These are phyloP conservation scores for Hypholoma fasciculare DNA, from an alignment of 768 basidiomycete genomes.

Conservation along the genomic window DNA sequence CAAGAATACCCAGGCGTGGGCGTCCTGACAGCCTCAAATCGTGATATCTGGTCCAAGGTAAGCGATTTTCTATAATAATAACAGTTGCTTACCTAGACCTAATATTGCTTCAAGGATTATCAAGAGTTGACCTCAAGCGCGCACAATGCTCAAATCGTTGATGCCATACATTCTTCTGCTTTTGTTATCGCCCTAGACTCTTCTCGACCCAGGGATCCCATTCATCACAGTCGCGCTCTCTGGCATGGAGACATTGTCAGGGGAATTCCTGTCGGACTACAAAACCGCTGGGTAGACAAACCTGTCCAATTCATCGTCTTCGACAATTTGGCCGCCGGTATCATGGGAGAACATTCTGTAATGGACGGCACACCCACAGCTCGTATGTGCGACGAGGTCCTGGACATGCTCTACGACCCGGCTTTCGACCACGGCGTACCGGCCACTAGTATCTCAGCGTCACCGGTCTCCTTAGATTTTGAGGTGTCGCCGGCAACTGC, in stretches of 20 bases:
- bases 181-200: conserved; percentile 83
- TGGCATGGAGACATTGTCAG: conserved; percentile 79
- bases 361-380: conserved; percentile 90
- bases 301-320: conserved; percentile 85
- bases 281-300: conserved; percentile 88
- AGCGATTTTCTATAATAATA: conserved; percentile 3
- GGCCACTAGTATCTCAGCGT: conserved; percentile 16
- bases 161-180: conserved; percentile 81
- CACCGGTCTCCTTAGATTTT: conserved; percentile 63
- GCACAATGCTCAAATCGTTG: conserved; percentile 63
- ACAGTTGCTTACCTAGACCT: neutral
- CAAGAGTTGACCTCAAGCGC: conserved; percentile 55
- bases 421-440: conserved; percentile 63
- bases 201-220: conserved; percentile 46
- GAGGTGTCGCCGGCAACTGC: conserved; percentile 47
- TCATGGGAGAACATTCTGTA: conserved; percentile 92
- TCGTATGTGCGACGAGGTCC: conserved; percentile 68
- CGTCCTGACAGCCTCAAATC: conserved; percentile 72
- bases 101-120: conserved; percentile 53
- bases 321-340: conserved; percentile 76
- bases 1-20: conserved; percentile 74
- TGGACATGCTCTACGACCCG: conserved; percentile 57
- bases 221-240: conserved; percentile 66
- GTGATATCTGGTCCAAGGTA: conserved; percentile 91
- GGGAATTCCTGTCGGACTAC: conserved; percentile 53